Evolutionary conservation across 2,329 filamentous ascomycete genomes (phyloP), one percentile per base, ranked within the genome.

Genomic region (Penicillium sp.): DNA sequence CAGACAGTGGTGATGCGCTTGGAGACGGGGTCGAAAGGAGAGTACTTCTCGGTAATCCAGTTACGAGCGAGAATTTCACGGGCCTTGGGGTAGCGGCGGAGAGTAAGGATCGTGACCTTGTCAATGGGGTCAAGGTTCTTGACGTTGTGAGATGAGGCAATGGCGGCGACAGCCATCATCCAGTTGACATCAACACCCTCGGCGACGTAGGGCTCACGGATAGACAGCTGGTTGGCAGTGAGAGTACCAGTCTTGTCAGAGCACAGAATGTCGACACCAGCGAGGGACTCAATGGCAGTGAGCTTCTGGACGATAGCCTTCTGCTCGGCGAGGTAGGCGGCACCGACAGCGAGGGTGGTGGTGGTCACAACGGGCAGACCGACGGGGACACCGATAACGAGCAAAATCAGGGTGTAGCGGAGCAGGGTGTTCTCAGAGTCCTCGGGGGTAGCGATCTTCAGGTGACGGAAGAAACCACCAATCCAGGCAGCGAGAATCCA

Each of bases 241-340:
- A 91, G 82, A 36, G 89, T 92, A 81, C 89, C 89, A 47, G 89
- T 91, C 85, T 92, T 91, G 80, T 92, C 89, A 69, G 89, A 91
- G 82, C 89, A 92, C 65, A 91, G 86, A 69, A 91, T 86, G 71
- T 91, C 88, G 64, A 91, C 89, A 85, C 88, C 77, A 72, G 87
- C 87, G 61, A 89, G 82, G 52, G 89, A 91, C 78, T 91, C 89
- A 65, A 91, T 91, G 62, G 89, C 89, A 64, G 89, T 91, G 63
- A 91, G 82, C 81, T 91, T 91, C 81, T 91, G 89, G 53, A 91
- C 89, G 63, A 91, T 91, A 62, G 89, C 89, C 79, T 91, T 89
- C 75, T 91, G 85, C 81, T 91, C 85, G 55, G 89, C 89, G 63
- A 91, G 83, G 77, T 91, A 91, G 65, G 89, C 89, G 67, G 89